A percentile compares a stretch with the other conserved stretches of the same genome.
These are phyloP conservation scores for Xylaria hypoxylon DNA, from an alignment of 2,329 filamentous ascomycete species.

Conservation along the genomic window DNA sequence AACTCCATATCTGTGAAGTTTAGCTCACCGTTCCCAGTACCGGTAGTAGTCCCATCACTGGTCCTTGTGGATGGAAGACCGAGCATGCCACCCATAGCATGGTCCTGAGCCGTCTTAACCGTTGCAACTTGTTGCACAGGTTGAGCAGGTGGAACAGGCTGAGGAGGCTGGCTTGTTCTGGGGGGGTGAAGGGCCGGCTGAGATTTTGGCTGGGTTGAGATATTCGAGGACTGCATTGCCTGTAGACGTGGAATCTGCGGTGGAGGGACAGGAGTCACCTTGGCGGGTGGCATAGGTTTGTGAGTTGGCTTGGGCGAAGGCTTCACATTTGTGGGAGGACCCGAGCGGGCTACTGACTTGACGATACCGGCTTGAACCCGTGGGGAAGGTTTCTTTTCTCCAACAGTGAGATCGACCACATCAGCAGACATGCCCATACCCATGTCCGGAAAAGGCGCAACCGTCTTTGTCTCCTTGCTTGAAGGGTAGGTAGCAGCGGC, in stretches of 20 bases:
- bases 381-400: constrained; percentile 46
- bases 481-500: constrained; percentile 47
- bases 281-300: constrained; percentile 42
- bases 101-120: constrained; percentile 42
- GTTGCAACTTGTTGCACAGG: constrained; percentile 37
- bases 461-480: constrained; percentile 56
- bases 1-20: constrained; percentile 70
- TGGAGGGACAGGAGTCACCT: constrained; percentile 46
- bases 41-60: constrained; percentile 33
- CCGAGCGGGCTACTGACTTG: constrained; percentile 38
- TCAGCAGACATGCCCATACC: constrained; percentile 58
- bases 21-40: constrained; percentile 53
- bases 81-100: constrained; percentile 40
- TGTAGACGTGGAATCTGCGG: constrained; percentile 46
- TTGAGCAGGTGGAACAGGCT: constrained; percentile 34
- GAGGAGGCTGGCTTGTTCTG: constrained; percentile 27
- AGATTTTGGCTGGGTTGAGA: constrained; percentile 39
- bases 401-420: constrained; percentile 47
- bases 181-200: constrained; percentile 33
- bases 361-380: constrained; percentile 43
- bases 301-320: constrained; percentile 46
- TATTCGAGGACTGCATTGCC: constrained; percentile 40
- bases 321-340: constrained; percentile 45
- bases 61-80: constrained; percentile 33
- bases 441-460: constrained; percentile 69